These are phyloP conservation scores for Mycena albidolilacea DNA, from an alignment of 768 basidiomycete genomes.

Conservation along the genomic window DNA sequence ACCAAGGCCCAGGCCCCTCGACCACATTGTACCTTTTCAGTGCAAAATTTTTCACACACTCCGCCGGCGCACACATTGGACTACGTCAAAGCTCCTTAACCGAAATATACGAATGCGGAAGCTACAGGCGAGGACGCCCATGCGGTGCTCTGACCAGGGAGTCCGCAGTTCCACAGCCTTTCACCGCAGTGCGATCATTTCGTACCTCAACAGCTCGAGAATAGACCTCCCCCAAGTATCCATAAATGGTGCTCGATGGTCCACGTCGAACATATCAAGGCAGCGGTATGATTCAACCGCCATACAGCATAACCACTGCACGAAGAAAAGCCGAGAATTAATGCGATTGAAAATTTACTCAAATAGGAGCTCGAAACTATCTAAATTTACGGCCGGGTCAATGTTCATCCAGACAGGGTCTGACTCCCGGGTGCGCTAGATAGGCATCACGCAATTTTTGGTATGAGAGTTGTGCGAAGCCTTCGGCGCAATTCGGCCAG, in stretches of 20 bases:
- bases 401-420: background rate
- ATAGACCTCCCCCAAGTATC: background rate
- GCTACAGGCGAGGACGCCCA: constrained; percentile 15
- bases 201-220: constrained; percentile 6
- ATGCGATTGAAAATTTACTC: background rate
- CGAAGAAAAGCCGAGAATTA: constrained; percentile 14
- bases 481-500: constrained; percentile 1
- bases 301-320: constrained; percentile 11
- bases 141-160: constrained; percentile 10
- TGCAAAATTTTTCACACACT: constrained; percentile 8
- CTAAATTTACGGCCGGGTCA: too few relatives aligned
- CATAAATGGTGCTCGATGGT: constrained; percentile 13
- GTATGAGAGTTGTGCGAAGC: constrained; percentile 1
- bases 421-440: constrained; percentile 3
- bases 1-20: too few relatives aligned
- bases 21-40: too few relatives aligned
- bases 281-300: constrained; percentile 11
- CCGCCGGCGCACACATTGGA: constrained; percentile 6
- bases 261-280: constrained; percentile 7
- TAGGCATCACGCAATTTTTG: background rate
- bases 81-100: constrained; percentile 14
- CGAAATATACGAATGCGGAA: constrained; percentile 14
- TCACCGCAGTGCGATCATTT: constrained; percentile 6
- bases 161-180: constrained; percentile 10
- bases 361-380: too few relatives aligned